A percentile compares a stretch with the other conserved stretches of the same genome.
phyloP scores from a whole-genome alignment of 371 early-diverging fungal species.

The Amoeboaphelidium protococcarum region DNA sequence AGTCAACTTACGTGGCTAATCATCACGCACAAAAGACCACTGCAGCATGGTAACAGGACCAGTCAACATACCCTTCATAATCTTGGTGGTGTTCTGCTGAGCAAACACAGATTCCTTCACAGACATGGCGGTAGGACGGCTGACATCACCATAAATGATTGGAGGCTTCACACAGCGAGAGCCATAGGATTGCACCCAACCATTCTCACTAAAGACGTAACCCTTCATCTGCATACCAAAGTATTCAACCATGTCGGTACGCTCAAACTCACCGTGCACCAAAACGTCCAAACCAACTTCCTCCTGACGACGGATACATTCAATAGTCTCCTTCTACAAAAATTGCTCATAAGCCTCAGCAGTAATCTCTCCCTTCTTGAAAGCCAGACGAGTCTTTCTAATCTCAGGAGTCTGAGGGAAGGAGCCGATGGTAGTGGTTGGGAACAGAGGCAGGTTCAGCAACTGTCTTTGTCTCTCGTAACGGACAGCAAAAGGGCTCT shows the following conservation, averaged over 20 bases:
- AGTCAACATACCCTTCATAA: conserved; percentile 90
- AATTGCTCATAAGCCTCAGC: conserved; percentile 45
- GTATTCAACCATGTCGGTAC: conserved; percentile 93
- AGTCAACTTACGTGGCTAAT: conserved; percentile 56
- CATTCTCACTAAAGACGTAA: conserved; percentile 70
- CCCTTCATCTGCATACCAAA: conserved; percentile 68
- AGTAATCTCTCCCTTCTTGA: conserved; percentile 51
- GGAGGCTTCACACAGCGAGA: conserved; percentile 41
- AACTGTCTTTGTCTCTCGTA: conserved; percentile 39
- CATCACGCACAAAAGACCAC: conserved; percentile 93
- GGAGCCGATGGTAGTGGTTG: conserved; percentile 89
- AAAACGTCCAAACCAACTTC: conserved; percentile 64
- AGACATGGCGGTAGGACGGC: conserved; percentile 71
- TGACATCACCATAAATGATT: conserved; percentile 48
- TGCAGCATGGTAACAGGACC: conserved; percentile 81
- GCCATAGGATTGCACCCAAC: conserved; percentile 92
- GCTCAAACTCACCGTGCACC: conserved; percentile 88
- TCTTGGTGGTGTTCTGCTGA: conserved; percentile 54
- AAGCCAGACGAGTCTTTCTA: conserved; percentile 61
- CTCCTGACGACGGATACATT: conserved; percentile 65
- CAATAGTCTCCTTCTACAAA: conserved; percentile 55
- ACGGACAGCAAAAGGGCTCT: conserved; percentile 41
- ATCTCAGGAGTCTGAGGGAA: conserved; percentile 94
- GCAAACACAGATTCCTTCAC: conserved; percentile 51
- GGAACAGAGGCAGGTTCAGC: conserved; percentile 64